Base-by-base conservation (phyloP, 768 basidiomycete genomes). In the Amanita exitialis region DNA sequence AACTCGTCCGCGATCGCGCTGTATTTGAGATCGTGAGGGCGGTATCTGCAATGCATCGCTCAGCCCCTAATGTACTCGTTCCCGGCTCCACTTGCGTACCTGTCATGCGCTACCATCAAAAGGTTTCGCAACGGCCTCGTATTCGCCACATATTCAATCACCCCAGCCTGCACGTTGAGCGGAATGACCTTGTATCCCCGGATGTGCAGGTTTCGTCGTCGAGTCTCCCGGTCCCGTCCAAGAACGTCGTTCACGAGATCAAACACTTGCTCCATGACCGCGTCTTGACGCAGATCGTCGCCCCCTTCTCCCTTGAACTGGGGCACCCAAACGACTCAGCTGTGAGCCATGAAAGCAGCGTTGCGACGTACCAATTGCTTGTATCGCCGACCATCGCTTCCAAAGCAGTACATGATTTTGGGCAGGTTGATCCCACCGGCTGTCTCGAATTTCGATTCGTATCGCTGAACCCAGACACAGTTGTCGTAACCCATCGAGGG, bases 181-280 rank as follows among this genome's bases (percentile, higher is more conserved):
- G 95, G 93, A 15, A 98, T 73, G 49, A 98, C 89, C 54, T 83
- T 91, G 67, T 98, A 99, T 7, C 80, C 84, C 16, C 92, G 77
- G 50, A 96, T 80, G 37, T 71, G 69, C 20, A 99, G 71, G 36
- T 79, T 68, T 8, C 96, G 82, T 47, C 77, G 75, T 47, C 76
- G 73, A 0, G 93, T 92, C 58, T 88, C 82, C 28, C 82, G 73
- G 63, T 99, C 92, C 15, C 72, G 72, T 2, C 60, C 60, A 13
- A 99, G 75, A 1, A 97, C 76, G 7, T 76, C 66, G 56, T 98
- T 97, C 51, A 93, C 86, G 16, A 98, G 74, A 16, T 80, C 80
- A 60, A 99, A 99, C 2, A 96, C 91, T 66, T 99, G 96, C 60
- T 97, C 91, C 94, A 99, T 97, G 47, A 98, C 92, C 0, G 94